Base-by-base conservation (phyloP, 345 rosid genomes). In the Angophora floribunda region DNA sequence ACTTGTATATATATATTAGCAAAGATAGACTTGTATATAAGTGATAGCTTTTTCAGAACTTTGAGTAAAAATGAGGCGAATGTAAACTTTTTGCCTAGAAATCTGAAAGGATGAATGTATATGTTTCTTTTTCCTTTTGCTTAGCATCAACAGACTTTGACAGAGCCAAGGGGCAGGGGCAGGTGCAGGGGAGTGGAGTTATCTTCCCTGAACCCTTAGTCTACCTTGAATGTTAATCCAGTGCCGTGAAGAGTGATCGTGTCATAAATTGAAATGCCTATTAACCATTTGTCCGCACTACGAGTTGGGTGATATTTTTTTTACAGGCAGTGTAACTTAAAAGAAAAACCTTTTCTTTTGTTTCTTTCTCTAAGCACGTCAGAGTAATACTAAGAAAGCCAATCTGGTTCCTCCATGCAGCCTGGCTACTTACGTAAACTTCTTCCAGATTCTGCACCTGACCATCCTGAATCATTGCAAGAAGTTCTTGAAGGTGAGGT, bases 351-450 rank as follows among this genome's bases (percentile, higher is more conserved):
- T 36, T 30, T 52, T 55, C 6, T 13, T 52, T 86, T 26, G 16
- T n/a, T 55, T 87, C 30, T 63, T 63, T 63, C 52, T 63, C 15
- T 67, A 32, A 87, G 49, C 84, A 10, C 13, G 24, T 41, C 49
- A 21, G 24, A 41, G 26, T 75, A 5, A 41, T 75, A 41, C 84
- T 12, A 3, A 75, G 47, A 36, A 75, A 75, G 49, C 17, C 49
- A 19, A 16, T 75, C 65, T 53, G 80, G 70, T 86, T 87, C 32
- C 44, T 89, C 67, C 89, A 82, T 91, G 93, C 94, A 97, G 99
- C 99, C 99, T 79, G 99, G 99, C 44, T 97, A 97, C 91, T 96
- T 97, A n/a, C 92, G 88, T 63, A 87, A 92, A 22, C 94, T 97
- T 80, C 92, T 97, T 84, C 99, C 99, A 26, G 95, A 94, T 92